Percentiles rank a stretch among this genome's conserved stretches.
phyloP scores from a whole-genome alignment of 768 basidiomycete genomes.

The Hygrocybe coccinea region DNA sequence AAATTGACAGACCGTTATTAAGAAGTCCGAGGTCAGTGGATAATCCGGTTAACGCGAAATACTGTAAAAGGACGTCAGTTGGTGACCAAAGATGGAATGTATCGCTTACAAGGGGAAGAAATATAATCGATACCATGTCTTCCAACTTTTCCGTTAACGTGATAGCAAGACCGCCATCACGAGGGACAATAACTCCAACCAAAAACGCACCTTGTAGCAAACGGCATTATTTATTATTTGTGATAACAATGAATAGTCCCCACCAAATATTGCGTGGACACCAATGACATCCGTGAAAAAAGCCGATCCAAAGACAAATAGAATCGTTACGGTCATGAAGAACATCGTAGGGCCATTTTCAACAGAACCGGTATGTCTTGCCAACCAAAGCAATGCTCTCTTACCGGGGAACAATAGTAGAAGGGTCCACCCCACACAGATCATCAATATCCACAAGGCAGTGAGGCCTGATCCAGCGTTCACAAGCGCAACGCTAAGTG shows the following conservation, averaged over 20 bases:
- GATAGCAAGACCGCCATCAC: conserved; percentile 82
- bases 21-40: conserved; percentile 84
- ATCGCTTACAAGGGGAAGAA: conserved; percentile 69
- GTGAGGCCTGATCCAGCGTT: conserved; percentile 80
- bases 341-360: conserved; percentile 81
- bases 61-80: conserved; percentile 40
- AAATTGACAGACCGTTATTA: conserved; percentile 50
- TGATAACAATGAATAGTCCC: conserved; percentile 9
- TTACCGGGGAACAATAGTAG: conserved; percentile 69
- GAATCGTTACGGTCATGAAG: conserved; percentile 82
- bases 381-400: conserved; percentile 62
- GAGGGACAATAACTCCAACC: conserved; percentile 75
- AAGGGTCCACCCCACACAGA: conserved; percentile 75
- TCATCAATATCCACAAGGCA: conserved; percentile 80
- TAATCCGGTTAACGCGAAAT: conserved; percentile 89
- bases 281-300: conserved; percentile 95
- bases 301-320: conserved; percentile 78
- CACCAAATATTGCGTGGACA: conserved; percentile 86
- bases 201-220: conserved; percentile 64
- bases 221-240: not conserved
- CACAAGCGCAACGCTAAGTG: conserved; percentile 86
- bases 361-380: conserved; percentile 69
- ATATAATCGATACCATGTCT: conserved; percentile 87
- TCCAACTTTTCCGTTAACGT: conserved; percentile 93
- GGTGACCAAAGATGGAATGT: not conserved